Evolutionary conservation across 2,329 filamentous ascomycete genomes (phyloP).

Genomic region (Cercospora citrullina): DNA sequence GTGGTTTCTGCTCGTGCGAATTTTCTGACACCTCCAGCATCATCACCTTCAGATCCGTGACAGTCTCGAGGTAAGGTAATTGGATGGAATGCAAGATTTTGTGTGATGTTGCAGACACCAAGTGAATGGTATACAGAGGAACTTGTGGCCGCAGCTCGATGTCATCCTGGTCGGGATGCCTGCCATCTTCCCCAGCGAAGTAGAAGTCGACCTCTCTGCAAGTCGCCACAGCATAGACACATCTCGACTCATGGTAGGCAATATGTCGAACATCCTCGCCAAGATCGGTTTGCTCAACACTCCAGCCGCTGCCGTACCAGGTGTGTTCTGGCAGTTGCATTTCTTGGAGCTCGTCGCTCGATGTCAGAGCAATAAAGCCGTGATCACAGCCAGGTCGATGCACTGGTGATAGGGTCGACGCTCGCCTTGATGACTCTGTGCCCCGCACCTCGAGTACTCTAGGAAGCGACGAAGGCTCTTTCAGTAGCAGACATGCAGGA

Average conservation of each 20-base stretch:
- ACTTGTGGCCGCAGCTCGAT: constrained; percentile 64
- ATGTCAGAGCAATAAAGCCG: constrained; percentile 67
- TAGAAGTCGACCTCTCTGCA: constrained; percentile 70
- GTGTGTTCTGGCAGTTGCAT: constrained; percentile 68
- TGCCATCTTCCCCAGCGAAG: constrained; percentile 81
- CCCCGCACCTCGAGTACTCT: constrained; percentile 52
- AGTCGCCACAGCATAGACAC: constrained; percentile 75
- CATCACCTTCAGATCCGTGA: constrained; percentile 80
- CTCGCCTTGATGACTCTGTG: constrained; percentile 4
- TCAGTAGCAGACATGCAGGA: constrained; percentile 79
- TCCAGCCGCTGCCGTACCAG: constrained; percentile 74
- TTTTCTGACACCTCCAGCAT: constrained; percentile 88
- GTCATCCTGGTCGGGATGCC: constrained; percentile 72
- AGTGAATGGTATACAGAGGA: constrained; percentile 70
- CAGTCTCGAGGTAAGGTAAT: constrained; percentile 71
- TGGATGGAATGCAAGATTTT: constrained; percentile 73
- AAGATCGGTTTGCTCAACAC: constrained; percentile 69
- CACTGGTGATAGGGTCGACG: constrained; percentile 64
- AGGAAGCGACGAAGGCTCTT: constrained; percentile 74
- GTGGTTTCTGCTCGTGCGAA: constrained; percentile 79
- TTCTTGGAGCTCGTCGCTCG: constrained; percentile 68
- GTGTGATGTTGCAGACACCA: constrained; percentile 77
- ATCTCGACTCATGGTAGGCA: constrained; percentile 72
- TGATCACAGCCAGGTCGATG: constrained; percentile 74
- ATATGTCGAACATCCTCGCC: constrained; percentile 69